phyloP scores from a whole-genome alignment of 495 filamentous ascomycete genomes.

The Aspergillus leporis region DNA sequence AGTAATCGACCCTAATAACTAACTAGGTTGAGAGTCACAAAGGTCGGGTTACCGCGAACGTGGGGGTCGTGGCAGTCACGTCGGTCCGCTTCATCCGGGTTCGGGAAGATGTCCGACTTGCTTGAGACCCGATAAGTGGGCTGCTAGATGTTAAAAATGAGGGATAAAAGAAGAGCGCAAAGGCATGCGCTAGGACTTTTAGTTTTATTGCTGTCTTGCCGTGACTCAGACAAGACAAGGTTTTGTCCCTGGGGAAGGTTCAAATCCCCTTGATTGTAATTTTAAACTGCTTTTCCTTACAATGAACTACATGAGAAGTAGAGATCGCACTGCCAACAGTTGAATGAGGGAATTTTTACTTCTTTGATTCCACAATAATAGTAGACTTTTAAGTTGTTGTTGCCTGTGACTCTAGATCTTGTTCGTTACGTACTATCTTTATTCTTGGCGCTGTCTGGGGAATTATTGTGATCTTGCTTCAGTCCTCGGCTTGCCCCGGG shows the following conservation, averaged over 20 bases:
- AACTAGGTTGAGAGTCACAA: not conserved
- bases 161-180: not conserved
- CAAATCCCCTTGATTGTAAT: no score
- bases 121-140: not conserved
- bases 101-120: constrained; percentile 11
- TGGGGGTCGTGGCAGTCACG: not conserved
- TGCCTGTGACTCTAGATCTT: not conserved
- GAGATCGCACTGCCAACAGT: not conserved
- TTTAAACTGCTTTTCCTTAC: no score
- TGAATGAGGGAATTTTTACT: not conserved
- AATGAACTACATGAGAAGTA: not conserved
- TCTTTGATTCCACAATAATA: not conserved
- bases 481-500: not conserved
- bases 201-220: not conserved
- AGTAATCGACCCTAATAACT: not conserved
- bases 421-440: not conserved
- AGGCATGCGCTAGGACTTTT: not conserved
- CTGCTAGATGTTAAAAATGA: not conserved
- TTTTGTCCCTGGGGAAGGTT: no score
- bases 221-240: not conserved
- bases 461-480: not conserved
- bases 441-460: not conserved
- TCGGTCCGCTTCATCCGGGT: constrained; percentile 1
- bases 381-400: not conserved
- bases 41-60: constrained; percentile 11